Conservation (phyloP, 768 basidiomycete species). For the Hortiboletus campestris region DNA sequence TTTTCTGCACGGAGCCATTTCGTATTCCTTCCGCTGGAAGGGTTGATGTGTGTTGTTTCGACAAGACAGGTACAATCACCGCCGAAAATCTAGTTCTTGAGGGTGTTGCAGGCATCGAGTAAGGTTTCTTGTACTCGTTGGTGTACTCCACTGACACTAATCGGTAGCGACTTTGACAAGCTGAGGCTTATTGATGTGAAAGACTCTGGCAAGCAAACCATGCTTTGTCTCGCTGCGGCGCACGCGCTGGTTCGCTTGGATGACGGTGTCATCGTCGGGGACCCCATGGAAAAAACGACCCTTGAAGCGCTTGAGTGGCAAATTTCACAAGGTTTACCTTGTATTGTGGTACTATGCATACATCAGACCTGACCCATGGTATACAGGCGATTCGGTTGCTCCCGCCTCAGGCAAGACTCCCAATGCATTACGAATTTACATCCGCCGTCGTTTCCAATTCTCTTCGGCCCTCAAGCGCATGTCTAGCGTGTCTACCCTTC, state of each 20-base stretch:
- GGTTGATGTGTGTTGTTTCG: conserved; percentile 98
- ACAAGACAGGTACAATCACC: conserved; percentile 99
- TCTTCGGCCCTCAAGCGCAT: conserved; percentile 97
- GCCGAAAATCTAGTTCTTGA: conserved; percentile 94
- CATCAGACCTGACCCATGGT: not conserved
- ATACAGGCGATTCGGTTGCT: conserved; percentile 61
- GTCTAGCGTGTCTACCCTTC: conserved; percentile 79
- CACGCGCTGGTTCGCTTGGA: conserved; percentile 94
- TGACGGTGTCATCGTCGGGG: conserved; percentile 91
- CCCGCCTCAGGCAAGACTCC: conserved; percentile 51
- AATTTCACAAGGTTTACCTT: conserved; percentile 56
- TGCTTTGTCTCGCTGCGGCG: conserved; percentile 85
- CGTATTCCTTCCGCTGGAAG: conserved; percentile 94
- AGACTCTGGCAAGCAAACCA: conserved; percentile 74
- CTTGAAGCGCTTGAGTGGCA: conserved; percentile 90
- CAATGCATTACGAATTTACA: conserved; percentile 60
- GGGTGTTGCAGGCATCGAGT: conserved; percentile 91
- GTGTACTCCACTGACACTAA: conserved; percentile 1
- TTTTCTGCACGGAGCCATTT: conserved; percentile 99
- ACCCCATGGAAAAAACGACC: conserved; percentile 99
- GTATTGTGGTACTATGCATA: not conserved
- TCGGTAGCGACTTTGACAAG: conserved; percentile 53
- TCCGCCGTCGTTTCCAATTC: conserved; percentile 95
- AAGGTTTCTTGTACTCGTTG: conserved; percentile 30
- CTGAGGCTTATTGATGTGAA: conserved; percentile 75